These are phyloP conservation scores for Metarhizium robertsii DNA, from an alignment of 2,329 filamentous ascomycete species.

Conservation along the genomic window DNA sequence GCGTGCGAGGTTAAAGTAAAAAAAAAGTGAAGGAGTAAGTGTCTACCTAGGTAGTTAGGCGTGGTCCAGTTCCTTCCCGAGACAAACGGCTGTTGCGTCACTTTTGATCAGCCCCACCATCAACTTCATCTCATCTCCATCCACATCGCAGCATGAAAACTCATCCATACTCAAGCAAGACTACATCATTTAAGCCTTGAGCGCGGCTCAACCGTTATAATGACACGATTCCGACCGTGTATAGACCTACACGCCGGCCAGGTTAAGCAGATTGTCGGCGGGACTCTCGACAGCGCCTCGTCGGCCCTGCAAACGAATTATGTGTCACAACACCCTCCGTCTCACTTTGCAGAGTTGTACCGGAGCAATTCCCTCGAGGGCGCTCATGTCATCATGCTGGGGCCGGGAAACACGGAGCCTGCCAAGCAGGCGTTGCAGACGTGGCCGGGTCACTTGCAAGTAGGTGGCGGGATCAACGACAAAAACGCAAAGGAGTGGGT, in stretches of 20 bases:
- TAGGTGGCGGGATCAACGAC: constrained; percentile 89
- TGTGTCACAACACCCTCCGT: constrained; percentile 73
- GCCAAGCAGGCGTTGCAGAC: constrained; percentile 65
- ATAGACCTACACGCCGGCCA: constrained; percentile 96
- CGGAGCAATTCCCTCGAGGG: constrained; percentile 62
- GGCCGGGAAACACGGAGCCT: constrained; percentile 74
- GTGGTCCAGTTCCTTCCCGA: no score
- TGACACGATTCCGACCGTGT: constrained; percentile 93
- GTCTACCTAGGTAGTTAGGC: no score
- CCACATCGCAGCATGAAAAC: background rate
- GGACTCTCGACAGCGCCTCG: constrained; percentile 66
- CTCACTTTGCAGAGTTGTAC: constrained; percentile 77
- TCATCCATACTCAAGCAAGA: background rate
- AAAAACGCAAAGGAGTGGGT: constrained; percentile 81
- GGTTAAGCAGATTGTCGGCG: constrained; percentile 97
- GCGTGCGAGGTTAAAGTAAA: background rate
- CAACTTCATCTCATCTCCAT: background rate
- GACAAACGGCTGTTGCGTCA: background rate
- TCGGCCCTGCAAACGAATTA: constrained; percentile 78
- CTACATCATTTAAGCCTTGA: background rate
- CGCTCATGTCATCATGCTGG: constrained; percentile 94
- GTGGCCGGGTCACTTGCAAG: constrained; percentile 76
- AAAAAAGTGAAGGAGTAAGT: no score
- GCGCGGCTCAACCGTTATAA: constrained; percentile 25
- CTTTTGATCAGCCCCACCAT: background rate